Percentiles rank a stretch among this genome's conserved stretches.
phyloP scores from a whole-genome alignment of 331 rosid species.

The Quercus tomentella region DNA sequence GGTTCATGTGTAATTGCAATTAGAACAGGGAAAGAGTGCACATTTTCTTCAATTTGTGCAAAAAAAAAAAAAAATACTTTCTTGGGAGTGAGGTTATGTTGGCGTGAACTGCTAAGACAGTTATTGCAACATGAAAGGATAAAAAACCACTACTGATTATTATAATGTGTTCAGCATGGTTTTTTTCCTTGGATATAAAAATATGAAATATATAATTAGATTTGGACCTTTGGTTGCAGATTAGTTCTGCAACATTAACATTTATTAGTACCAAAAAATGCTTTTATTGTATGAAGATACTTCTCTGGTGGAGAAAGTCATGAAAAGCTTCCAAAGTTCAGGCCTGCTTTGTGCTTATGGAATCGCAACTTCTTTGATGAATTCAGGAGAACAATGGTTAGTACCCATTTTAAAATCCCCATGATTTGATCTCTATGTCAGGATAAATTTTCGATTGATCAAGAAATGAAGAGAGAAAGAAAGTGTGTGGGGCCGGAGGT shows the following conservation, averaged over 20 bases:
- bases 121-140: neutral
- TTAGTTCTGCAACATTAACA: neutral
- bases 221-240: neutral
- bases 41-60: neutral
- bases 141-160: neutral
- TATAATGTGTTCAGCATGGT: neutral
- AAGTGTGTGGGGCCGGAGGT: neutral
- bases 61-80: neutral
- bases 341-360: conserved; percentile 62
- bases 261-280: neutral
- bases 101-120: neutral
- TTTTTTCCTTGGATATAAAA: neutral
- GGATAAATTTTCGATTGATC: neutral
- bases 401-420: conserved; percentile 7
- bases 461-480: neutral
- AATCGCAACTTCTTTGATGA: conserved; percentile 65
- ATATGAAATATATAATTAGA: neutral
- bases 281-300: conserved; percentile 35
- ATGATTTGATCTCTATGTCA: neutral
- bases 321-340: conserved; percentile 54
- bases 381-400: conserved; percentile 81
- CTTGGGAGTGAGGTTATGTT: neutral
- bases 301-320: conserved; percentile 37
- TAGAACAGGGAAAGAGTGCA: neutral
- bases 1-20: neutral